These are phyloP conservation scores for Ceratobasidium sp. DNA, from an alignment of 1,284 basidiomycete species.

Conservation along the genomic window DNA sequence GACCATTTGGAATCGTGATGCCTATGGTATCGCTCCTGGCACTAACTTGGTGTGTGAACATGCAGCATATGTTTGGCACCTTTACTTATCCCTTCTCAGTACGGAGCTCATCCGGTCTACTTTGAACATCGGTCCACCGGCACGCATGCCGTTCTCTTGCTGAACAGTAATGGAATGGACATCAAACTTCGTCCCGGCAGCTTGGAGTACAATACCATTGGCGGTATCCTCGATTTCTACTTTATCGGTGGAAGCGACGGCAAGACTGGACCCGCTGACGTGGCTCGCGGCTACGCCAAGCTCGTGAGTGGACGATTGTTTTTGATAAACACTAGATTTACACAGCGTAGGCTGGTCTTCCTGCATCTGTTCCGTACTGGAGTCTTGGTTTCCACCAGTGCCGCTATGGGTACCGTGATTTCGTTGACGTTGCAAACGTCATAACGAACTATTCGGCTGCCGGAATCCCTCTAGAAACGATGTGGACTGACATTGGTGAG, in stretches of 20 bases:
- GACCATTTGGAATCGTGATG: conserved; percentile 73
- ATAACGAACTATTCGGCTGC: conserved; percentile 66
- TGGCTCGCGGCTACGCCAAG: conserved; percentile 70
- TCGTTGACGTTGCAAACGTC: conserved; percentile 65
- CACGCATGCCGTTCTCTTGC: conserved; percentile 71
- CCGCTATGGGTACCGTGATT: conserved; percentile 71
- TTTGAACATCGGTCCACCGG: conserved; percentile 69
- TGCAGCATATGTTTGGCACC: neutral
- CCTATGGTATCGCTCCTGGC: conserved; percentile 56
- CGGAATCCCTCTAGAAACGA: conserved; percentile 62
- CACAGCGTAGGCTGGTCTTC: conserved; percentile 52
- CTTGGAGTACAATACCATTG: conserved; percentile 75
- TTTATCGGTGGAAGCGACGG: conserved; percentile 68
- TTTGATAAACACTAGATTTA: neutral
- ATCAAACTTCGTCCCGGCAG: conserved; percentile 63
- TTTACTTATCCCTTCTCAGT: conserved; percentile 46
- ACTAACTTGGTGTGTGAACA: conserved; percentile 20
- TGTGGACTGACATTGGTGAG: conserved; percentile 77
- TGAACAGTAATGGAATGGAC: conserved; percentile 78
- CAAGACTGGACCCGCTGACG: conserved; percentile 63
- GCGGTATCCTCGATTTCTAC: conserved; percentile 76
- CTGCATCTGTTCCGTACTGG: conserved; percentile 76
- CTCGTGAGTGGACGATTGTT: too few species aligned
- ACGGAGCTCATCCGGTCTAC: conserved; percentile 75
- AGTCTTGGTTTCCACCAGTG: conserved; percentile 74